phyloP scores from a whole-genome alignment of 345 rosid species.

The Theobroma cacao region DNA sequence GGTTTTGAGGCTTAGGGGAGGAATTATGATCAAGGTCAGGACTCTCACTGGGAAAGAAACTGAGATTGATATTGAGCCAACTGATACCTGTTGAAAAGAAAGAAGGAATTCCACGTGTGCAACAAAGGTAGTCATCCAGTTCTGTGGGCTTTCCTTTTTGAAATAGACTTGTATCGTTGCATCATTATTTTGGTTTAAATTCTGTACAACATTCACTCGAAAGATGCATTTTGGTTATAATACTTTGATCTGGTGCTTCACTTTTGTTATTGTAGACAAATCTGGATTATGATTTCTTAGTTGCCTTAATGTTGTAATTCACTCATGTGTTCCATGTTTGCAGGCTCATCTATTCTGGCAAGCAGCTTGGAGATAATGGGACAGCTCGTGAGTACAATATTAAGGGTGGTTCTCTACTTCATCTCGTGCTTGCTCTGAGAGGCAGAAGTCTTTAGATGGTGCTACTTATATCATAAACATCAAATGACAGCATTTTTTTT shows the following conservation, averaged over 20 bases:
- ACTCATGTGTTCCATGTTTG: neutral
- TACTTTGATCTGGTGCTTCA: neutral
- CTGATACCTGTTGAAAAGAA: constrained; percentile 91
- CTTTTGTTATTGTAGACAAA: neutral
- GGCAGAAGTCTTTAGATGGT: constrained; percentile 46
- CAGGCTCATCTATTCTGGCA: constrained; percentile 94
- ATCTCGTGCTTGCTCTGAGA: constrained; percentile 94
- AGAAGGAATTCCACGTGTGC: constrained; percentile 98
- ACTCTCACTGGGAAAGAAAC: constrained; percentile 97
- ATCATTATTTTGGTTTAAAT: neutral
- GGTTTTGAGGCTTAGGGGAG: constrained; percentile 92
- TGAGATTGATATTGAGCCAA: constrained; percentile 93
- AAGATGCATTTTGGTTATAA: neutral
- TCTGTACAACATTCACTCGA: neutral
- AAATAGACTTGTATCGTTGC: neutral
- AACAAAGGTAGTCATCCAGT: constrained; percentile 57
- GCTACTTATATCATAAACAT: neutral
- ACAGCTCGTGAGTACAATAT: constrained; percentile 89
- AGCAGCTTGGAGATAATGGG: constrained; percentile 95
- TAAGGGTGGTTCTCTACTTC: constrained; percentile 97
- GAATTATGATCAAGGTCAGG: constrained; percentile 95
- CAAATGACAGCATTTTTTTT: too few relatives aligned
- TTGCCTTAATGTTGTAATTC: neutral
- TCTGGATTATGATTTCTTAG: neutral
- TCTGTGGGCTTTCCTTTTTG: neutral